A percentile compares a stretch with the other conserved stretches of the same genome.
These are phyloP conservation scores for Leishmania braziliensis DNA, from an alignment of 208 protist genomes.

Conservation along the genomic window DNA sequence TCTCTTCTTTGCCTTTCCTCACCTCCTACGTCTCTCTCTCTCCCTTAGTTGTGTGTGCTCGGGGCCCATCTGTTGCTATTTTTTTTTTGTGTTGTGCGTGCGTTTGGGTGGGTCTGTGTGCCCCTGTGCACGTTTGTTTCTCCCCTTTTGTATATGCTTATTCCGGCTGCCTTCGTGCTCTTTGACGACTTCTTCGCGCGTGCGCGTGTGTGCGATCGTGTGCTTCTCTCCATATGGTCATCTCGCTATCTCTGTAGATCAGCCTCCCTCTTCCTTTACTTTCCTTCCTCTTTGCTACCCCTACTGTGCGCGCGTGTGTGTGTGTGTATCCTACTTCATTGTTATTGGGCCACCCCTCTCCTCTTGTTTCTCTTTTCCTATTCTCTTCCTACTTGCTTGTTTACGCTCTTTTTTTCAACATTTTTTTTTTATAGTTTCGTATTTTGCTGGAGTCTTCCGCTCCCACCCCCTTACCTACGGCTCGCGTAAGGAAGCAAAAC, in stretches of 20 bases:
- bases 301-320: neutral
- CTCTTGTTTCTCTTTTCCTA: neutral
- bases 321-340: neutral
- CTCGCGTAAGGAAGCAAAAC: neutral
- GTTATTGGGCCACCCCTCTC: neutral
- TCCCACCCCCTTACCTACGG: neutral
- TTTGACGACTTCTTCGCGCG: neutral
- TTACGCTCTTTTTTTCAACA: neutral
- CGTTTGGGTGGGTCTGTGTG: neutral
- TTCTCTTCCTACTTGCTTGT: neutral
- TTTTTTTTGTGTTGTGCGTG: neutral
- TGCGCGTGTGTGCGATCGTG: neutral
- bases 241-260: neutral
- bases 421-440: neutral
- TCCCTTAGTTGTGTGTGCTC: neutral
- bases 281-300: slow-evolving; percentile 2
- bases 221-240: neutral
- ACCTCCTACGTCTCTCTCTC: neutral
- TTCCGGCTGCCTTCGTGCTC: neutral
- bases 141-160: neutral
- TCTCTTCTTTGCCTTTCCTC: neutral
- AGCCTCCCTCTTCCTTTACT: neutral
- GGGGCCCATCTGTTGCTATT: neutral
- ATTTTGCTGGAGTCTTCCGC: neutral
- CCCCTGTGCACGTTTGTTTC: neutral